Evolutionary conservation across 2,329 filamentous ascomycete genomes (phyloP).

Genomic region (Botrytis squamosa): DNA sequence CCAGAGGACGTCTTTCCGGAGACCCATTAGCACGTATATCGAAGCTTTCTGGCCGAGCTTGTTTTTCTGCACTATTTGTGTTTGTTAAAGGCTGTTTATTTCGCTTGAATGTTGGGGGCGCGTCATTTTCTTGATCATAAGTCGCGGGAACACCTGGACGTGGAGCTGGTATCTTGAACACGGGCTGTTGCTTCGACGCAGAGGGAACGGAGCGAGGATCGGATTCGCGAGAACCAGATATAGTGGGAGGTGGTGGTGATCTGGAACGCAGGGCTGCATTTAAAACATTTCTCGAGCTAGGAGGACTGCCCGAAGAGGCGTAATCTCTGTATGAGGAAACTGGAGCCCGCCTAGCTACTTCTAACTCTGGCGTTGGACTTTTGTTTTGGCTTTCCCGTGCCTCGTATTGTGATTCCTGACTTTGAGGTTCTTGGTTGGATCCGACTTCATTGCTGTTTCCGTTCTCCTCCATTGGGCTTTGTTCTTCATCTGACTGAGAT

Average conservation of each 20-base stretch:
- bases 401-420: slow-evolving; percentile 34
- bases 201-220: slow-evolving; percentile 43
- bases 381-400: slow-evolving; percentile 30
- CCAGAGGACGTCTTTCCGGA: slow-evolving; percentile 56
- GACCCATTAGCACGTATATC: slow-evolving; percentile 46
- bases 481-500: slow-evolving; percentile 44
- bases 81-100: slow-evolving; percentile 37
- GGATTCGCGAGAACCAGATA: slow-evolving; percentile 33
- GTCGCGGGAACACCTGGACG: slow-evolving; percentile 58
- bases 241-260: slow-evolving; percentile 36
- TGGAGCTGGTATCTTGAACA: slow-evolving; percentile 57
- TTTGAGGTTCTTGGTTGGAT: slow-evolving; percentile 37
- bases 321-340: slow-evolving; percentile 29
- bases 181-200: slow-evolving; percentile 47
- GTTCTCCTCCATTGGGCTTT: slow-evolving; percentile 41
- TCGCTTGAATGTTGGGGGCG: slow-evolving; percentile 65
- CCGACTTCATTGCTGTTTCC: slow-evolving; percentile 36
- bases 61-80: slow-evolving; percentile 45
- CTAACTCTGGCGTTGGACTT: slow-evolving; percentile 36
- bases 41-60: slow-evolving; percentile 50
- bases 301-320: slow-evolving; percentile 59
- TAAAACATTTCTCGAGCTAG: slow-evolving; percentile 45
- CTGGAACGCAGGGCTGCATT: slow-evolving; percentile 35
- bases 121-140: slow-evolving; percentile 84
- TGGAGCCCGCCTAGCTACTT: slow-evolving; percentile 16